These are phyloP conservation scores for Sporormia fimetaria DNA, from an alignment of 495 filamentous ascomycete species.

Conservation along the genomic window DNA sequence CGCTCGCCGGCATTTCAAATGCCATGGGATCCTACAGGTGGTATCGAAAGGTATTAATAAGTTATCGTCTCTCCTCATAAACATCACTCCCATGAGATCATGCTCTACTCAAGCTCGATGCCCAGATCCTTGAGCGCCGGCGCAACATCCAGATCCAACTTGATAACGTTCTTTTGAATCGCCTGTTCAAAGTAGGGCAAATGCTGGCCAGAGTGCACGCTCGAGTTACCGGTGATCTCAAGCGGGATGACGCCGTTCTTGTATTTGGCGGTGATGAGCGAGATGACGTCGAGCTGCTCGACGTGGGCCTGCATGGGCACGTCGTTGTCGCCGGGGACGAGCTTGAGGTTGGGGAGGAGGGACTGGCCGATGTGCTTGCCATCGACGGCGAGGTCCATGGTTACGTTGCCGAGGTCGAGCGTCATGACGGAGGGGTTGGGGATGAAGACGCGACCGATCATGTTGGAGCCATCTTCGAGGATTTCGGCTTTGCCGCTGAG, in stretches of 20 bases:
- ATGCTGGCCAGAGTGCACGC: constrained; percentile 46
- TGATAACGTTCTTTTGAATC: constrained; percentile 34
- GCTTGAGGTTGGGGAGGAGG: constrained; percentile 45
- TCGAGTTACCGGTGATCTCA: constrained; percentile 45
- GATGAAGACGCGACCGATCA: constrained; percentile 51
- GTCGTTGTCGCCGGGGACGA: constrained; percentile 51
- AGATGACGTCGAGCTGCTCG: constrained; percentile 40
- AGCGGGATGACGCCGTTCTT: constrained; percentile 49
- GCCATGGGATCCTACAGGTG: no score
- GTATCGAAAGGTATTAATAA: no score
- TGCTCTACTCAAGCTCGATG: no score
- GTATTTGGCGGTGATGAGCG: constrained; percentile 34
- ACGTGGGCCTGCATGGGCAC: constrained; percentile 45
- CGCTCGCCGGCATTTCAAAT: no score
- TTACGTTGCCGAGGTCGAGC: constrained; percentile 54
- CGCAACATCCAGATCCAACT: constrained; percentile 36
- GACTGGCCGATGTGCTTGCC: constrained; percentile 43
- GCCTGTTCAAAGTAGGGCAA: constrained; percentile 52
- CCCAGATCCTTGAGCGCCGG: constrained; percentile 27
- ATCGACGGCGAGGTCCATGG: constrained; percentile 46
- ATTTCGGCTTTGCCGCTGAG: constrained; percentile 27
- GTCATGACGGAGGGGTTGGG: constrained; percentile 60
- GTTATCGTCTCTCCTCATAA: no score
- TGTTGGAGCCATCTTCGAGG: constrained; percentile 43
- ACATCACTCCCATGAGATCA: no score